Evolutionary conservation across 331 rosid genomes (phyloP).

Genomic region (Pyracantha coccinea): DNA sequence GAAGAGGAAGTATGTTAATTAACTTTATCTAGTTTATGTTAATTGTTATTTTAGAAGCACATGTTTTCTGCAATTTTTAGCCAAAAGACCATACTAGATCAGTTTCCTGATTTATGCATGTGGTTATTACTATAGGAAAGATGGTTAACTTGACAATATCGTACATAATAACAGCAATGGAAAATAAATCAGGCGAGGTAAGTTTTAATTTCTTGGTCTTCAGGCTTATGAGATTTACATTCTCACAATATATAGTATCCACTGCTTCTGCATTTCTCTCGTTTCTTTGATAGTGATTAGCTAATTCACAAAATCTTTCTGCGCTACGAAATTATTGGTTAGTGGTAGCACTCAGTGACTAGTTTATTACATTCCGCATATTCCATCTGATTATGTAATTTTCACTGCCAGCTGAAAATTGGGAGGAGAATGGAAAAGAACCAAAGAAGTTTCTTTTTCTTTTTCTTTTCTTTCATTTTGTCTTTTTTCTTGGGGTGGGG

Average conservation of each 20-base stretch:
- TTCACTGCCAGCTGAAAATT: not conserved
- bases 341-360: not conserved
- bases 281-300: not conserved
- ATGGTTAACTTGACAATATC: constrained; percentile 18
- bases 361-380: not conserved
- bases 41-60: not conserved
- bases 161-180: constrained; percentile 7
- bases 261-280: not conserved
- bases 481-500: too few relatives aligned
- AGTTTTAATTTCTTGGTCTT: constrained; percentile 4
- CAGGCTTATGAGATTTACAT: constrained; percentile 1
- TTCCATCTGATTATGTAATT: not conserved
- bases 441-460: not conserved
- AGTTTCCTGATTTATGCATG: constrained; percentile 6
- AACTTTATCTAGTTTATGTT: not conserved
- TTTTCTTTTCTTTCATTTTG: not conserved
- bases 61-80: not conserved
- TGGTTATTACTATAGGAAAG: constrained; percentile 32
- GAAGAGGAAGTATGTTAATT: constrained; percentile 61
- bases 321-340: not conserved
- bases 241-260: not conserved
- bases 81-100: constrained; percentile 4
- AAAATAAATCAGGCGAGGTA: constrained; percentile 16
- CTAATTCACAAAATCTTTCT: not conserved
- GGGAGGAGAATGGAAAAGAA: not conserved